These are phyloP conservation scores for Agaricus subrufescens DNA, from an alignment of 768 basidiomycete species.

Conservation along the genomic window DNA sequence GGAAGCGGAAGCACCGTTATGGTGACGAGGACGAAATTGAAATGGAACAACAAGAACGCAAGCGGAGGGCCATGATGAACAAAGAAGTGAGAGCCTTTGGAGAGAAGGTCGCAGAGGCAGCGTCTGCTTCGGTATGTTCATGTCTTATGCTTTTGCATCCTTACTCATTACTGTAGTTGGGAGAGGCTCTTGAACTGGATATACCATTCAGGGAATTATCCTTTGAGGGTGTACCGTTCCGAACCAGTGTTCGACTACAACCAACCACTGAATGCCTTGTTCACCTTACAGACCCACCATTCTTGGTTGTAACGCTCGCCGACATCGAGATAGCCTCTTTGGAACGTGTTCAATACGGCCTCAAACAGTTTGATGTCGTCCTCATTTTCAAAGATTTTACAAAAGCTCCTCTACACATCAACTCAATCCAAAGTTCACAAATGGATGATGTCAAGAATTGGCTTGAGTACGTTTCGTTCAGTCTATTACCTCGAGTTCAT, in stretches of 20 bases:
- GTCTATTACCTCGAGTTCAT: conserved; percentile 5
- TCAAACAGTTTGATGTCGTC: conserved; percentile 98
- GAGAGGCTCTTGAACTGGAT: conserved; percentile 88
- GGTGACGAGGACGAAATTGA: conserved; percentile 99
- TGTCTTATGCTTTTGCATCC: neutral
- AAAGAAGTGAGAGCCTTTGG: conserved; percentile 93
- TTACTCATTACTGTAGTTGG: conserved; percentile 32
- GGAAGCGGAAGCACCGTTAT: conserved; percentile 94
- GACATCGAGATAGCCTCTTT: conserved; percentile 97
- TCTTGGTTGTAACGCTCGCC: conserved; percentile 89
- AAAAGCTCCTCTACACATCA: conserved; percentile 88
- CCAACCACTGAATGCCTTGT: conserved; percentile 97
- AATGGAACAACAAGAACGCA: conserved; percentile 95
- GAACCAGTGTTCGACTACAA: conserved; percentile 90
- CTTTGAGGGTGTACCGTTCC: conserved; percentile 95
- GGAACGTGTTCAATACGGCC: conserved; percentile 92
- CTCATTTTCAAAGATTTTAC: conserved; percentile 96
- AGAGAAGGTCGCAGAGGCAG: conserved; percentile 86
- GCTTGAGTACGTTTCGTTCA: conserved; percentile 72
- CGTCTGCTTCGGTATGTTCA: conserved; percentile 61
- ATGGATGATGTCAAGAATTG: conserved; percentile 99
- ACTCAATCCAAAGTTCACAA: conserved; percentile 86
- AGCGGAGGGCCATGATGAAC: conserved; percentile 83
- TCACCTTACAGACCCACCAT: conserved; percentile 91
- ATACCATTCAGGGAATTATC: conserved; percentile 96